Conservation (phyloP, 169 alveolate species). For the Theileria orientalis region DNA sequence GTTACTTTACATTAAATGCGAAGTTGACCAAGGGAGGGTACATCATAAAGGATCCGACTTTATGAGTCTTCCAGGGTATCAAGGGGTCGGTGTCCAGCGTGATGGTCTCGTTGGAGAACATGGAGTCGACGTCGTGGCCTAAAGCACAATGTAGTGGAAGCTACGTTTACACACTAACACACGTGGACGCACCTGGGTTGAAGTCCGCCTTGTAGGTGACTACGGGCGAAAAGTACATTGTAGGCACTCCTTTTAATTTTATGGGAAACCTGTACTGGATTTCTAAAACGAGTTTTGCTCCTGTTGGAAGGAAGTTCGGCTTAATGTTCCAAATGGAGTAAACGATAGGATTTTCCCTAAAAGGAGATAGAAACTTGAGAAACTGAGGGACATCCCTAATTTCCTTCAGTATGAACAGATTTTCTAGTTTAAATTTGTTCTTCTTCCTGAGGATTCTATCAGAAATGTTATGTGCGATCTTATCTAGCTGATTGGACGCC, state of each 20-base stretch:
- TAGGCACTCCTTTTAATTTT: not conserved
- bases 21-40: slow-evolving; percentile 23
- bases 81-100: slow-evolving; percentile 38
- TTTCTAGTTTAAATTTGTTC: slow-evolving; percentile 20
- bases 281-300: slow-evolving; percentile 46
- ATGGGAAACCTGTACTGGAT: slow-evolving; percentile 39
- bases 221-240: slow-evolving; percentile 31
- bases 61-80: slow-evolving; percentile 33
- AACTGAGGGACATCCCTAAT: slow-evolving; percentile 13
- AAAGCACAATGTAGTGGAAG: not conserved
- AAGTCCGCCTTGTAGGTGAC: slow-evolving; percentile 32
- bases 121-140: slow-evolving; percentile 25
- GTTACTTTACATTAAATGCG: not conserved
- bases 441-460: slow-evolving; percentile 1
- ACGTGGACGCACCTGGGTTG: slow-evolving; percentile 13
- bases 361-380: slow-evolving; percentile 4
- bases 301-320: slow-evolving; percentile 30
- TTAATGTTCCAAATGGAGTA: slow-evolving; percentile 54
- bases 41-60: slow-evolving; percentile 25
- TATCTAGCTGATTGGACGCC: not conserved
- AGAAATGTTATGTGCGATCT: slow-evolving; percentile 15
- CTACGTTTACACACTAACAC: not conserved
- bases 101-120: slow-evolving; percentile 23
- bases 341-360: slow-evolving; percentile 22
- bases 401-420: slow-evolving; percentile 13